Evolutionary conservation across 306 rosid species (phyloP), one percentile per base, ranked within the genome.

Genomic region (Cicer judaicum): DNA sequence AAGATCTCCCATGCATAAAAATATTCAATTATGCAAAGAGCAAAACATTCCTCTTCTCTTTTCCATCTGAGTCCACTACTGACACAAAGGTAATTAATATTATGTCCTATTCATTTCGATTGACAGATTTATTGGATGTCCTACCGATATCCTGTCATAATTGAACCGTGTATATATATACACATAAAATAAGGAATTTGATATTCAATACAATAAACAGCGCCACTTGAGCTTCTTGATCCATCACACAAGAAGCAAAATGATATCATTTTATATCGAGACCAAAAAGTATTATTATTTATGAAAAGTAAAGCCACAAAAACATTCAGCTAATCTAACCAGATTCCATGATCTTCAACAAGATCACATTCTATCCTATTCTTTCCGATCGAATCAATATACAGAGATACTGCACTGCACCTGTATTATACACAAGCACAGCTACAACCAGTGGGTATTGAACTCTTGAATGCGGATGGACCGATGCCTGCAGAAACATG

Each of bases 281-380:
- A 75, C 68, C 54, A 73, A 88, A 82, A 62, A 68, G 34, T 46
- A 76, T 81, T 86, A 81, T 84, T 84, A 79, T 84, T 84, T 72
- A 80, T 62, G 65, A 70, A 68, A 63, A 63, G 76, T 72, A 62
- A 75, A 85, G 73, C 79, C 72, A 63, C 70, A 68, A 72, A 82
- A 81, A 88, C 76, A 84, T 85, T 85, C 86, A 86, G 81, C 89
- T 76, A 78, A 66, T 43, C 80, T 78, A 83, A 81, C 77, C 75
- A 79, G 62, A 71, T 79, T 79, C 70, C 82, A 74, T 64, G 83
- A 74, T 75, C 85, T 78, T 80, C 81, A 84, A 76, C 79, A 74
- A 71, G 80, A 84, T 78, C 88, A 75, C 40, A 64, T 73, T 84
- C 87, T 86, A 87, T 80, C 79, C 87, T 89, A 84, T 84, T 82